Conservation (phyloP, 164 flowering plant genomes). For the Annona cherimola region DNA sequence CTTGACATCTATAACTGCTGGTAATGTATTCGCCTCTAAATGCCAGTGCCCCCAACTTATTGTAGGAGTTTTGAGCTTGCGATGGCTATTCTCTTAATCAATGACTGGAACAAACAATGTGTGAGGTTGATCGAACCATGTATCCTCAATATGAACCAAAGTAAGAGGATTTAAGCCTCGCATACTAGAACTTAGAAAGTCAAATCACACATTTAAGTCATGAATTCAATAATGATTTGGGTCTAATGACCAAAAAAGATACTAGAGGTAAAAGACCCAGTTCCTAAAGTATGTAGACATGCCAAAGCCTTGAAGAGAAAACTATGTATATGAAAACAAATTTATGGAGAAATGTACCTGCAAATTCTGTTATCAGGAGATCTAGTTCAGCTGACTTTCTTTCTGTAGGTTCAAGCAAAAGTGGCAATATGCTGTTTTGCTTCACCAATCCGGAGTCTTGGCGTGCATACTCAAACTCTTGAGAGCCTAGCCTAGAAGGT, state of each 20-base stretch:
- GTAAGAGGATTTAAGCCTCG: too few relatives aligned
- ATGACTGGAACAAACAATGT: too few relatives aligned
- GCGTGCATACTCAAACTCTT: constrained; percentile 85
- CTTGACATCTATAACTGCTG: too few relatives aligned
- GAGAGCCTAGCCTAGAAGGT: constrained; percentile 85
- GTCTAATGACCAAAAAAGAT: neutral
- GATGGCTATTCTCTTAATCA: too few relatives aligned
- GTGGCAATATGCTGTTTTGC: constrained; percentile 82
- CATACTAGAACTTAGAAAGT: neutral
- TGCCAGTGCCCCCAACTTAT: too few relatives aligned
- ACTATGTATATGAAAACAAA: neutral
- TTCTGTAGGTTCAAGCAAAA: constrained; percentile 74
- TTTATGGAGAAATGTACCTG: constrained; percentile 43
- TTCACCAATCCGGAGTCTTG: constrained; percentile 80
- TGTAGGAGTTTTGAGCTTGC: too few relatives aligned
- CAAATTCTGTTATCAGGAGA: constrained; percentile 90
- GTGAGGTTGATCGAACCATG: too few relatives aligned
- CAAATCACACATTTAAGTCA: neutral
- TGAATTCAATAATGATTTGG: neutral
- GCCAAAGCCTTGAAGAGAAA: neutral
- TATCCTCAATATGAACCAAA: too few relatives aligned
- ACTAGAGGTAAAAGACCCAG: neutral
- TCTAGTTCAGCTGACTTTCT: constrained; percentile 81
- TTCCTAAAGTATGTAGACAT: neutral
- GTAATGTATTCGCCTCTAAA: too few relatives aligned